These are phyloP conservation scores for Solanum medicagineum DNA, from an alignment of 257 asterid genomes.

Conservation along the genomic window DNA sequence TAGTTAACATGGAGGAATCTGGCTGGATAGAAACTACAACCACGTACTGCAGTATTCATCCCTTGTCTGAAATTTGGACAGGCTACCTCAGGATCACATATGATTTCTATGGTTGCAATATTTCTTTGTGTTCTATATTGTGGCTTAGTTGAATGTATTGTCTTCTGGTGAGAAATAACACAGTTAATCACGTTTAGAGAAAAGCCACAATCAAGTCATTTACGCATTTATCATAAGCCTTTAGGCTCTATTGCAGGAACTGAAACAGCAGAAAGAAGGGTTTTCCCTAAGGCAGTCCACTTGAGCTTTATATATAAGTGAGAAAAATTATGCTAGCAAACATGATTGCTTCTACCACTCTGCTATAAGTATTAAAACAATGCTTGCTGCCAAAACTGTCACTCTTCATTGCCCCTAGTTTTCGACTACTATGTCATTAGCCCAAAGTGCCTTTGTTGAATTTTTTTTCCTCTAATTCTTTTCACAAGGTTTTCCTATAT, in stretches of 20 bases:
- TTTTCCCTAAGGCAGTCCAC: neutral
- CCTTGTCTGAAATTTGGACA: neutral
- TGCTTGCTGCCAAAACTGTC: neutral
- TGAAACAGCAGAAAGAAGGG: neutral
- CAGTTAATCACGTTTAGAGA: neutral
- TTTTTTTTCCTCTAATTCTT: neutral
- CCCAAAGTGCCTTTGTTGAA: neutral
- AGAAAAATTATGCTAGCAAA: neutral
- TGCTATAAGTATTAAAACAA: neutral
- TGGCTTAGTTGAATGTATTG: neutral
- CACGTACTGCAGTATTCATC: neutral
- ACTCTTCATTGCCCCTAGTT: neutral
- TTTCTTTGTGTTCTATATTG: neutral
- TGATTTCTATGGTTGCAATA: neutral
- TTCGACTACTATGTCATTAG: neutral
- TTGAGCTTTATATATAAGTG: neutral
- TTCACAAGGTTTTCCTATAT: neutral
- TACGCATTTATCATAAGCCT: neutral
- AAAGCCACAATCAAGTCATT: neutral
- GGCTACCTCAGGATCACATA: neutral
- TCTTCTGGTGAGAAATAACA: neutral
- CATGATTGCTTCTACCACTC: neutral
- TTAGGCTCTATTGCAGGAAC: neutral
- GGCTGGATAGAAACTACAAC: neutral
- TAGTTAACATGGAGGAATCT: neutral